Percentiles rank a stretch among this genome's conserved stretches.
Conservation (phyloP, 768 basidiomycete genomes). For the Calocera cornea region DNA sequence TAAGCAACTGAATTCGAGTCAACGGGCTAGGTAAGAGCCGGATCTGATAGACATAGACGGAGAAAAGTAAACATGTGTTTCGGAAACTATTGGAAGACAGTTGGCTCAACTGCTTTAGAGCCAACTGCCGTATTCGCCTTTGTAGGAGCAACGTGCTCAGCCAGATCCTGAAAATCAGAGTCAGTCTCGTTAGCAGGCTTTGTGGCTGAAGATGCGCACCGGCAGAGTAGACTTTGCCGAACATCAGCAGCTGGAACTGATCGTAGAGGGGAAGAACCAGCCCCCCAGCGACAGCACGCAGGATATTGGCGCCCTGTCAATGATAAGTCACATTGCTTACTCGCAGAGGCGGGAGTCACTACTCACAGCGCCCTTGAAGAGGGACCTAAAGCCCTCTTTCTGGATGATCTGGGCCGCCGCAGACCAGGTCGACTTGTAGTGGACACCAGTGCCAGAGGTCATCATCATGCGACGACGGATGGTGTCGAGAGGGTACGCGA, state of each 20-base stretch:
- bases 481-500: constrained; percentile 34
- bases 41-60: no score
- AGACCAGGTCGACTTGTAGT: constrained; percentile 31
- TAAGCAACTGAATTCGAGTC: no score
- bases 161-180: not conserved
- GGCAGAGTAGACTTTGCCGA: constrained; percentile 8
- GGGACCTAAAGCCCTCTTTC: constrained; percentile 29
- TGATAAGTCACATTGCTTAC: not conserved
- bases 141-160: not conserved
- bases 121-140: not conserved
- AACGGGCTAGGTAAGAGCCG: no score
- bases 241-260: constrained; percentile 8
- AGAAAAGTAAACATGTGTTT: no score
- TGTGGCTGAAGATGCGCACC: not conserved
- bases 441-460: constrained; percentile 30
- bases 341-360: not conserved
- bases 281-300: constrained; percentile 9
- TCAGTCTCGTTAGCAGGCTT: not conserved
- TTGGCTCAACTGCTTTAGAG: not conserved
- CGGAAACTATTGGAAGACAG: not conserved
- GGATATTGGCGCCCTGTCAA: constrained; percentile 11
- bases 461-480: constrained; percentile 38
- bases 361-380: constrained; percentile 21
- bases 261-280: constrained; percentile 8
- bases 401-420: constrained; percentile 29